A percentile compares a stretch with the other conserved stretches of the same genome.
Conservation (phyloP, 352 stramenopile species). For the Thalassiosira sp. region DNA sequence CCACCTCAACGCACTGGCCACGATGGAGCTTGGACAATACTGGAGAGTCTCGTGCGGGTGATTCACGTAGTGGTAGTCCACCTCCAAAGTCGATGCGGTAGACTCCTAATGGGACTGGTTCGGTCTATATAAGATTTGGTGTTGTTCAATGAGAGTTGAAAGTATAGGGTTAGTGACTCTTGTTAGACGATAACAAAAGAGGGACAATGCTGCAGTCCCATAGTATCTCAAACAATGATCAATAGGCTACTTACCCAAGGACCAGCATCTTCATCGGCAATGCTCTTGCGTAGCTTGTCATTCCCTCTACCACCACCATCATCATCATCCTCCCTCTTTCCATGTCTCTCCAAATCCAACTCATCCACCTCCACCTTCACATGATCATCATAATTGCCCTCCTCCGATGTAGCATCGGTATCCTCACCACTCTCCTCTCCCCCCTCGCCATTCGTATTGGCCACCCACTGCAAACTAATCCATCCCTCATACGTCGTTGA, state of each 20-base stretch:
- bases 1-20: conserved; percentile 39
- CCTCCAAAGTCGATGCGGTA: conserved; percentile 40
- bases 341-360: too few relatives aligned
- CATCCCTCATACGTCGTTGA: conserved; percentile 22
- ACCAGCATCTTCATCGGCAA: conserved; percentile 19
- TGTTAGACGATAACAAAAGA: background rate
- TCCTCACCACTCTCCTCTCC: background rate
- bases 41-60: conserved; percentile 34
- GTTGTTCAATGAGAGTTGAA: background rate
- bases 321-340: background rate
- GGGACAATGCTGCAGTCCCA: background rate
- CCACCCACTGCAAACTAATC: conserved; percentile 37
- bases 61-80: conserved; percentile 34
- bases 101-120: conserved; percentile 43
- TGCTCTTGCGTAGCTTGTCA: background rate
- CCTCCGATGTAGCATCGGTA: background rate
- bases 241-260: conserved; percentile 17
- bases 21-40: conserved; percentile 36
- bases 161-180: background rate
- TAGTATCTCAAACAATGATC: background rate
- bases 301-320: background rate
- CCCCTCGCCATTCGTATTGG: conserved; percentile 5
- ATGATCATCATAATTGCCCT: too few relatives aligned
- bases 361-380: too few relatives aligned
- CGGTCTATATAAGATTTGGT: conserved; percentile 12